A percentile compares a stretch with the other conserved stretches of the same genome.
These are phyloP conservation scores for Pseudopyricularia javanii DNA, from an alignment of 2,329 filamentous ascomycete genomes.

Conservation along the genomic window DNA sequence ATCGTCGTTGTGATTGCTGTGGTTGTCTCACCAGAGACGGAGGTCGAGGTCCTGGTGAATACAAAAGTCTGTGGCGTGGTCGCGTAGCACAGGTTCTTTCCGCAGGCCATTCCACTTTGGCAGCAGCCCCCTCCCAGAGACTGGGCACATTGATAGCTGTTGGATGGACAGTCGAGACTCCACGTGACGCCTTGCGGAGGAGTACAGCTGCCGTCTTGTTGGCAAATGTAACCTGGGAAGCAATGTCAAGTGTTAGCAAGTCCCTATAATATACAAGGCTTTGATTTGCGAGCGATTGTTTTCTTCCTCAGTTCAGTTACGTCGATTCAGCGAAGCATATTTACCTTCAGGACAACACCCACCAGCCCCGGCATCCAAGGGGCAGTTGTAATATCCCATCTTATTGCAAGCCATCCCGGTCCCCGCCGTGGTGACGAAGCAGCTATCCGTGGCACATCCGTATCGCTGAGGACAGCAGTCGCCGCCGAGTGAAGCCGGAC, in stretches of 20 bases:
- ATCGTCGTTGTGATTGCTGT: conserved; percentile 26
- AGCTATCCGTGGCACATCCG: conserved; percentile 32
- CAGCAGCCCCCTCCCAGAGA: conserved; percentile 43
- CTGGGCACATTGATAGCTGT: conserved; percentile 34
- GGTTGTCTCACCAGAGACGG: conserved; percentile 24
- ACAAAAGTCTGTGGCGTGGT: conserved; percentile 32
- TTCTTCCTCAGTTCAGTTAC: too few species aligned
- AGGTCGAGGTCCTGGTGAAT: conserved; percentile 29
- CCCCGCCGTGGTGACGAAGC: conserved; percentile 31
- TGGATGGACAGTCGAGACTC: conserved; percentile 27
- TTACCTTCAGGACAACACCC: conserved; percentile 17
- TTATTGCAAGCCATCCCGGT: conserved; percentile 22
- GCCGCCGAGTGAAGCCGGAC: conserved; percentile 25
- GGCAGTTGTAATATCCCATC: conserved; percentile 27
- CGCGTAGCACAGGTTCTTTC: conserved; percentile 30
- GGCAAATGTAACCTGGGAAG: conserved; percentile 27
- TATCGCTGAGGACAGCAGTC: conserved; percentile 36
- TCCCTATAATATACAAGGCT: neutral
- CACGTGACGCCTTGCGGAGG: conserved; percentile 27
- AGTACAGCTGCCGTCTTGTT: conserved; percentile 22
- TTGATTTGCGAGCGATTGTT: too few species aligned
- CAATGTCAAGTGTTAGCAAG: neutral
- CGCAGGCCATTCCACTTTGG: conserved; percentile 35
- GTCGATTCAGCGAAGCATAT: neutral
- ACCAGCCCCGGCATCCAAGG: conserved; percentile 21